Percentiles rank a stretch among this genome's conserved stretches.
Evolutionary conservation across 208 protist genomes (phyloP).

Genomic region (Paratrypanosoma confusum): DNA sequence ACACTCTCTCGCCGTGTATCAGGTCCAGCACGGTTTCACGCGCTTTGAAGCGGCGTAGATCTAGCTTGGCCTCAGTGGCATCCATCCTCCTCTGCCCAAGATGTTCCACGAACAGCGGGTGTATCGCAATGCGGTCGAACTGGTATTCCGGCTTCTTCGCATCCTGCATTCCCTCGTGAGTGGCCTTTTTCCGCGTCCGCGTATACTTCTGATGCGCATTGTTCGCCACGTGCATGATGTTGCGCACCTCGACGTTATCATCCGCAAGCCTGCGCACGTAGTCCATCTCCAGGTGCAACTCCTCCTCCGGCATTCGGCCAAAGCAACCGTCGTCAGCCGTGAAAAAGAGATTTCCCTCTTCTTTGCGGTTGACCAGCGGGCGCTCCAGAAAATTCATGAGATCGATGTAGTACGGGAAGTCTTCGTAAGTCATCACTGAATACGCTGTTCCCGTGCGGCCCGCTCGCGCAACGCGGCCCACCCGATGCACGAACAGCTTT

Average conservation of each 20-base stretch:
- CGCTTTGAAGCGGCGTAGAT: slow-evolving; percentile 68
- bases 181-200: slow-evolving; percentile 83
- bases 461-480: slow-evolving; percentile 98
- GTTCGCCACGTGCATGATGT: slow-evolving; percentile 68
- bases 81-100: slow-evolving; percentile 36
- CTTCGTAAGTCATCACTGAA: slow-evolving; percentile 93
- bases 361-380: slow-evolving; percentile 42
- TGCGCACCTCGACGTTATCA: slow-evolving; percentile 64
- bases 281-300: slow-evolving; percentile 79
- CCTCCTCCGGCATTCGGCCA: slow-evolving; percentile 75
- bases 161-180: slow-evolving; percentile 78
- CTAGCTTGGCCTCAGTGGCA: slow-evolving; percentile 58
- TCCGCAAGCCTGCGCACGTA: slow-evolving; percentile 53
- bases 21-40: slow-evolving; percentile 81
- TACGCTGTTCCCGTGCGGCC: slow-evolving; percentile 92
- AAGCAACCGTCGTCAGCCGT: slow-evolving; percentile 81
- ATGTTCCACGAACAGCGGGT: slow-evolving; percentile 70
- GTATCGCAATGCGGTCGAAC: slow-evolving; percentile 64
- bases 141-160: slow-evolving; percentile 64
- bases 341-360: slow-evolving; percentile 55
- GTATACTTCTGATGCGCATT: slow-evolving; percentile 86
- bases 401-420: slow-evolving; percentile 90
- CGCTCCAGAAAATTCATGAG: slow-evolving; percentile 79
- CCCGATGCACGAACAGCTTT: slow-evolving; percentile 97
- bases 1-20: slow-evolving; percentile 65